Conservation (phyloP, 106 monocot species). For the Allium fistulosum region DNA sequence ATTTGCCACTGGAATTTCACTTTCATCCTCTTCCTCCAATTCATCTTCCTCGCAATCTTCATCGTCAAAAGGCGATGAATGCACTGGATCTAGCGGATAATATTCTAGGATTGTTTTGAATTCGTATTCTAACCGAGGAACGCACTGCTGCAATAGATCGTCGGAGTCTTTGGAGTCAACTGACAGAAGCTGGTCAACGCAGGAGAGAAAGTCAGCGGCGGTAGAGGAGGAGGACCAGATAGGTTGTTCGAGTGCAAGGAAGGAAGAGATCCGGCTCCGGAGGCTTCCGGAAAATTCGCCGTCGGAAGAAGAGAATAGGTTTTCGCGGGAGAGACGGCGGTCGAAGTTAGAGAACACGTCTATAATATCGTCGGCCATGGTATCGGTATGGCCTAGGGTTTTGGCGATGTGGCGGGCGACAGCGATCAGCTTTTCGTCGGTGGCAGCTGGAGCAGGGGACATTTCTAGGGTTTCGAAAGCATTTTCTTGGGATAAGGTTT, state of each 20-base stretch:
- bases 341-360: constrained; percentile 85
- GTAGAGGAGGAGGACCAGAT: constrained; percentile 77
- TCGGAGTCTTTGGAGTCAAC: constrained; percentile 40
- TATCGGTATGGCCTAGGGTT: constrained; percentile 63
- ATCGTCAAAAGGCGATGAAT: constrained; percentile 3
- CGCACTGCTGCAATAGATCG: constrained; percentile 56
- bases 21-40: constrained; percentile 21
- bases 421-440: constrained; percentile 78
- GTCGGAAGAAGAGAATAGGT: constrained; percentile 32
- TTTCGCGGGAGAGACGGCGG: constrained; percentile 72
- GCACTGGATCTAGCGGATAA: constrained; percentile 21
- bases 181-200: constrained; percentile 58
- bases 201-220: constrained; percentile 55
- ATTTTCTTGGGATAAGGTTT: background rate
- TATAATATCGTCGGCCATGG: constrained; percentile 87
- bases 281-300: constrained; percentile 25
- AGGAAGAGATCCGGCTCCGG: constrained; percentile 44
- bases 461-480: constrained; percentile 3
- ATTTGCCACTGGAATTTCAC: constrained; percentile 39
- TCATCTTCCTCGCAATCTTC: constrained; percentile 13
- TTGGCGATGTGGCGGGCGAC: constrained; percentile 78
- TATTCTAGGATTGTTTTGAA: constrained; percentile 58
- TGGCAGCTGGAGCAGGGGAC: constrained; percentile 30
- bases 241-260: constrained; percentile 31
- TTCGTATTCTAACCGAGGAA: constrained; percentile 76